Evolutionary conservation across 2,329 filamentous ascomycete genomes (phyloP), one percentile per base, ranked within the genome.

Genomic region (Apiospora aurea): DNA sequence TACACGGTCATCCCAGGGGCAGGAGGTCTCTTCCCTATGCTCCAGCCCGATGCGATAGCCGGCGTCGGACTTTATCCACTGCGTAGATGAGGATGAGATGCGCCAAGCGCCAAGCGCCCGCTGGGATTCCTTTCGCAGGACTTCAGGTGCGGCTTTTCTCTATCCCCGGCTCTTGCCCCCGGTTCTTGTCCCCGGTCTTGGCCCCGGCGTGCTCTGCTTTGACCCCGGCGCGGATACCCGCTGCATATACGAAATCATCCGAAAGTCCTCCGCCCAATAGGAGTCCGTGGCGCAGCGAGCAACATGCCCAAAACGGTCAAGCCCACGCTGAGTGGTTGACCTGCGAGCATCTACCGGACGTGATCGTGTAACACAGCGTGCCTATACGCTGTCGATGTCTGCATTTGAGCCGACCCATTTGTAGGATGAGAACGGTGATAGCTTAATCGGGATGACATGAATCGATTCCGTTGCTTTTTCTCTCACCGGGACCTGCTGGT

Each of bases 1-100:
- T 6, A 24, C 49, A 26, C 46, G 46, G 46, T n/a, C 46, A 11
- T n/a, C 7, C 6, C 21, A 13, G 24, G 24, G 24, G 24, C 49
- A 34, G 51, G 51, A n/a, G 26, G 51, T 34, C 51, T 6, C 16
- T 16, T 21, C n/a, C 26, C 26, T 61, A 7, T 61, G 38, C 26
- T 38, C 16, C 51, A 57, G 51, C 34, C 14, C 26, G 26, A 34
- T 57, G 51, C 51, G 26, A 57, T 16, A 57, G 5, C 51, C 51
- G 26, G 14, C 7, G 13, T 16, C 51, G 26, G 14, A 29, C 13
- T 26, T 5, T 11, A 16, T 18, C 53, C 29, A 61, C 26, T 18
- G 18, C 46, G 46, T n/a, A 49, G 46, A 61, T 61, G 53, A 61
- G 53, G n/a, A n/a, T n/a, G n/a, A n/a, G n/a, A n/a, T n/a, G n/a